Conservation (phyloP, 2,329 filamentous ascomycete species). For the Aspergillus sp. region DNA sequence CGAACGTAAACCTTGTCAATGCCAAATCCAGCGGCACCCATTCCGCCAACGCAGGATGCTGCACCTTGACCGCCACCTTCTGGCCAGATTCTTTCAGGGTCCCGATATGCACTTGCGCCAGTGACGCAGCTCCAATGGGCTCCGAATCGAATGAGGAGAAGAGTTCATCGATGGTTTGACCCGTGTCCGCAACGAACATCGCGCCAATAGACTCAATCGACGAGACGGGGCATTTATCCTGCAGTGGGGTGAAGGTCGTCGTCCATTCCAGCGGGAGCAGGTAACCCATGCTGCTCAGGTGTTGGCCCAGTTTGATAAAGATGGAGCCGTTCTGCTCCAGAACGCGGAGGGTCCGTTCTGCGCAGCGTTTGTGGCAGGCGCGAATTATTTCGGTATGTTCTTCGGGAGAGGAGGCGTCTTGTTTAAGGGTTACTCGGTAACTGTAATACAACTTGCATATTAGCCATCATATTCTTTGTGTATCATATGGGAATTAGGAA, state of each 20-base stretch:
- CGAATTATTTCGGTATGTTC: slow-evolving; percentile 62
- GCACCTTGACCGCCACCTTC: slow-evolving; percentile 90
- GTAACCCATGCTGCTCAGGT: slow-evolving; percentile 94
- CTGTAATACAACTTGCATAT: slow-evolving; percentile 39
- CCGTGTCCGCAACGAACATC: slow-evolving; percentile 82
- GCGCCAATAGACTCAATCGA: slow-evolving; percentile 75
- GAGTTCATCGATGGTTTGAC: slow-evolving; percentile 65
- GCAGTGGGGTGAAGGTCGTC: slow-evolving; percentile 86
- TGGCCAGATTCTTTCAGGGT: slow-evolving; percentile 72
- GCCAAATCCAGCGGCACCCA: slow-evolving; percentile 84
- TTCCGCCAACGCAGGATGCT: slow-evolving; percentile 81
- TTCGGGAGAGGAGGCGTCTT: slow-evolving; percentile 53
- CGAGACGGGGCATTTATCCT: slow-evolving; percentile 91
- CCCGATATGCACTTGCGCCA: slow-evolving; percentile 90
- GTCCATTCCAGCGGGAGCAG: slow-evolving; percentile 88
- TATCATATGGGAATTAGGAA: neutral
- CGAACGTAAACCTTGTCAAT: slow-evolving; percentile 81
- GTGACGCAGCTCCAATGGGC: slow-evolving; percentile 85
- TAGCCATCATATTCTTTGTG: slow-evolving; percentile 1
- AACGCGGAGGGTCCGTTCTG: slow-evolving; percentile 73
- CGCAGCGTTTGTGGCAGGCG: slow-evolving; percentile 86
- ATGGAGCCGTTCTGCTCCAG: slow-evolving; percentile 96
- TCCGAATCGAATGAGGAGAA: slow-evolving; percentile 74
- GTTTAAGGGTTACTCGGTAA: slow-evolving; percentile 77
- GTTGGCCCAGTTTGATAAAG: slow-evolving; percentile 95